These are phyloP conservation scores for Solanum microdontum DNA, from an alignment of 257 asterid genomes.

Conservation along the genomic window DNA sequence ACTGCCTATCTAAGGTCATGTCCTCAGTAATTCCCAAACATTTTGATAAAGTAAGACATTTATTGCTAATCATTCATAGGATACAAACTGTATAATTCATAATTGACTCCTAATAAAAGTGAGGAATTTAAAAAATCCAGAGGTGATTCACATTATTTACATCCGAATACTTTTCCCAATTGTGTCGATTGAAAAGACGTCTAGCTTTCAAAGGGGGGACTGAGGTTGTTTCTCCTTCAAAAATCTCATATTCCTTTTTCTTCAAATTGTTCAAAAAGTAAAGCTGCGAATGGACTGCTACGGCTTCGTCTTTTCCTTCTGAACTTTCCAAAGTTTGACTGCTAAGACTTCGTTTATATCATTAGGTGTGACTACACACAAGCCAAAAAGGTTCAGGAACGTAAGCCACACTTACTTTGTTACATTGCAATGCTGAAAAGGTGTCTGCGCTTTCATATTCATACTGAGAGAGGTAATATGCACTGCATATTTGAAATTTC, in stretches of 20 bases:
- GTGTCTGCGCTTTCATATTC: background rate
- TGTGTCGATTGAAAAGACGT: background rate
- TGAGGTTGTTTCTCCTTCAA: background rate
- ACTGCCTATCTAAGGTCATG: background rate
- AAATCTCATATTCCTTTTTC: background rate
- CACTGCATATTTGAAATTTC: background rate
- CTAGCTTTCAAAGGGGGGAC: background rate
- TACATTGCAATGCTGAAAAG: background rate
- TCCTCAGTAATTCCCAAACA: background rate
- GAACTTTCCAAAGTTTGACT: background rate
- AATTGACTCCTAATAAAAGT: background rate
- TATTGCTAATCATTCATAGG: background rate
- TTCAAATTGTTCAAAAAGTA: background rate
- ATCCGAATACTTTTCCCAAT: background rate
- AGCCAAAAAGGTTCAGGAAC: background rate
- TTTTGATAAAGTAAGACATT: background rate
- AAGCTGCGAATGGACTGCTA: background rate
- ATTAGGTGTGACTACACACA: background rate
- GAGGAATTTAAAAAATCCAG: background rate
- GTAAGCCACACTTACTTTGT: background rate
- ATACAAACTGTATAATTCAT: background rate
- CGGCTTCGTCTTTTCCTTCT: no score
- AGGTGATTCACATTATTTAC: background rate
- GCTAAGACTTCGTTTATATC: background rate
- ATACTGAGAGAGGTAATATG: background rate